Conservation (phyloP, 164 flowering plant species). For the Dillenia turbinata region DNA sequence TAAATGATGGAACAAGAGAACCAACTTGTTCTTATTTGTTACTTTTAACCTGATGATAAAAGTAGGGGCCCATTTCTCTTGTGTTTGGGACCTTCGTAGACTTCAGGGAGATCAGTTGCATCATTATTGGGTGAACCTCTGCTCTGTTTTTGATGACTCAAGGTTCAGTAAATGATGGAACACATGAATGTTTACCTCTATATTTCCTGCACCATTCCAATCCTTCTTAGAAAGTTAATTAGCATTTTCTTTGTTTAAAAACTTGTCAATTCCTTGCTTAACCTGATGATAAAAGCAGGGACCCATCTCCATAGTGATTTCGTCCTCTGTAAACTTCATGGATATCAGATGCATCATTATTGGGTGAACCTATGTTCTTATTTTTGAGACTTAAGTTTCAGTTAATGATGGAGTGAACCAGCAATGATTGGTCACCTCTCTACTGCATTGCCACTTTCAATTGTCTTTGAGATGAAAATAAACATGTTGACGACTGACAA, state of each 20-base stretch:
- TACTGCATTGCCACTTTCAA: too few species aligned
- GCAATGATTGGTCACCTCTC: too few species aligned
- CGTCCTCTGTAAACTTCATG: constrained; percentile 19
- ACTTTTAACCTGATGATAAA: constrained; percentile 13
- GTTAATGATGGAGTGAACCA: constrained; percentile 16
- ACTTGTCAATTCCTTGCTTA: background rate
- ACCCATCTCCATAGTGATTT: constrained; percentile 10
- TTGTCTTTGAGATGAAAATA: too few species aligned
- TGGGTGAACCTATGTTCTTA: constrained; percentile 38
- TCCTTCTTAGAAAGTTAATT: too few species aligned
- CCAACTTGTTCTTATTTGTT: background rate
- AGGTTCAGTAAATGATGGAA: constrained; percentile 51
- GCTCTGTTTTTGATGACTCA: constrained; percentile 16
- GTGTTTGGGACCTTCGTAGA: constrained; percentile 14
- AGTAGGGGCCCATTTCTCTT: constrained; percentile 18
- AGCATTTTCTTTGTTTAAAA: too few species aligned
- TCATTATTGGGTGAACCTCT: constrained; percentile 59
- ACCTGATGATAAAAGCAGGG: constrained; percentile 25
- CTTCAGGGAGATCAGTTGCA: constrained; percentile 23
- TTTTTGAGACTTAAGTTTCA: constrained; percentile 17
- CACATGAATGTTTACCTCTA: constrained; percentile 1
- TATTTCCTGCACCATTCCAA: too few species aligned
- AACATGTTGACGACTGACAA: too few species aligned
- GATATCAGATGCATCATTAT: constrained; percentile 29
- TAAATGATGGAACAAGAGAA: constrained; percentile 34